Conservation (phyloP, 176 grass and related monocot genomes). For the Triticum monococcum region DNA sequence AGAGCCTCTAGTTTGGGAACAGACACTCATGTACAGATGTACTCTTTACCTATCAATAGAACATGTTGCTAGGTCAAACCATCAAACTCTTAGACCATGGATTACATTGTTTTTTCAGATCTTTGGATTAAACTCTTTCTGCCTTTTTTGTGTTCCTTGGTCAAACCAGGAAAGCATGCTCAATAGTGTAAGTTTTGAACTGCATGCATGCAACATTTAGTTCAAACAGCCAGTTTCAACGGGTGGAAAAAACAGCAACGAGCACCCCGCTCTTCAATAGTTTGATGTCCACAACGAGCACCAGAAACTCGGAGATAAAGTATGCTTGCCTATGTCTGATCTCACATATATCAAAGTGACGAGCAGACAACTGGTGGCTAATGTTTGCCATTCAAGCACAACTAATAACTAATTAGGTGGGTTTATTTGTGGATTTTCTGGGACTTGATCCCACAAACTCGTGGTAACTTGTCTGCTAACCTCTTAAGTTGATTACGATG, state of each 20-base stretch:
- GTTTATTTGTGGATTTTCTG: not conserved
- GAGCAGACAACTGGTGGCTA: not conserved
- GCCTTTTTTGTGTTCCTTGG: not conserved
- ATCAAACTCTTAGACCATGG: not conserved
- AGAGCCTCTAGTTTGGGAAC: not conserved
- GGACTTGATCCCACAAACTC: not conserved
- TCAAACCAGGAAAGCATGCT: not conserved
- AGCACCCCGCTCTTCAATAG: not conserved
- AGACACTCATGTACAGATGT: not conserved
- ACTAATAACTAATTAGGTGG: not conserved
- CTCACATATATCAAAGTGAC: conserved; percentile 6
- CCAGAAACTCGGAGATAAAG: not conserved
- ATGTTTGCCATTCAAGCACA: not conserved
- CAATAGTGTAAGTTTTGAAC: not conserved
- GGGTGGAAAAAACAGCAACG: not conserved
- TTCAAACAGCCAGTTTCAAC: not conserved
- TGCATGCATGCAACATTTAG: not conserved
- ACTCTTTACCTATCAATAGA: conserved; percentile 5
- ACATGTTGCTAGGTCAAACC: not conserved
- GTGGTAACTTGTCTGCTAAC: not conserved
- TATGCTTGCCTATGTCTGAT: not conserved
- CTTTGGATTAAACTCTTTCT: conserved; percentile 6
- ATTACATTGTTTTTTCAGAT: not conserved
- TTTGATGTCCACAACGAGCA: not conserved
- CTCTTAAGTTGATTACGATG: not conserved